Evolutionary conservation across 2,329 filamentous ascomycete species (phyloP).

Genomic region (Fusarium pininemorale): DNA sequence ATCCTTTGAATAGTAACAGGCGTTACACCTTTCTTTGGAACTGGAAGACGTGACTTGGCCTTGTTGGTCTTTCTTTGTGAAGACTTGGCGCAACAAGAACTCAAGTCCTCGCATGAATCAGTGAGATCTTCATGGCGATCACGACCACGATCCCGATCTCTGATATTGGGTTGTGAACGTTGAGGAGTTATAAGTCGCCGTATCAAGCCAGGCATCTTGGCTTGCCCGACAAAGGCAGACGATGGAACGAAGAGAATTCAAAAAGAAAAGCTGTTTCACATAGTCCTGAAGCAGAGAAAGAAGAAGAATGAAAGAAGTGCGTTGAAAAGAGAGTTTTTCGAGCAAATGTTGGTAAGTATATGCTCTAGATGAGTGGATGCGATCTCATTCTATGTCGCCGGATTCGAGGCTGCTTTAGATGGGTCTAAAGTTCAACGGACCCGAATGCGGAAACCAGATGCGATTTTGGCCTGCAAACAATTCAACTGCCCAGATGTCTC

Average conservation of each 20-base stretch:
- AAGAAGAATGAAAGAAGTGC: slow-evolving; percentile 2
- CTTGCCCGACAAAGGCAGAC: slow-evolving; percentile 25
- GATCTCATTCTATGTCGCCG: slow-evolving; percentile 20
- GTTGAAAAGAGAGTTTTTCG: slow-evolving; percentile 25
- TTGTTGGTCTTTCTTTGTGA: slow-evolving; percentile 22
- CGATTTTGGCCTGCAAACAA: slow-evolving; percentile 31
- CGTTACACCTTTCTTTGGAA: slow-evolving; percentile 26
- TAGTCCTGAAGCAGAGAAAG: slow-evolving; percentile 12
- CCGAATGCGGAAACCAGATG: slow-evolving; percentile 27
- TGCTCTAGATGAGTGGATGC: slow-evolving; percentile 12
- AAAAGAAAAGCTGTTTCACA: slow-evolving; percentile 28
- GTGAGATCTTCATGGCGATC: slow-evolving; percentile 22
- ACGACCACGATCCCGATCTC: slow-evolving; percentile 6
- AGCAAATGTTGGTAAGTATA: slow-evolving; percentile 22
- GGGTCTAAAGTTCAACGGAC: slow-evolving; percentile 26
- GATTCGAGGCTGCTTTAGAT: slow-evolving; percentile 30
- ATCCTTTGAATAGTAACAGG: slow-evolving; percentile 48
- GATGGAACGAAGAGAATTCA: slow-evolving; percentile 13
- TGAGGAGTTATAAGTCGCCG: slow-evolving; percentile 38
- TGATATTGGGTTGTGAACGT: slow-evolving; percentile 12
- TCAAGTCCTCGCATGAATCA: slow-evolving; percentile 34
- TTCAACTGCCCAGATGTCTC: not conserved
- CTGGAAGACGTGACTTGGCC: slow-evolving; percentile 37
- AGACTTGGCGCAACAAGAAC: slow-evolving; percentile 23
- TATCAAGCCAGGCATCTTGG: slow-evolving; percentile 39